Base-by-base conservation (phyloP, 2,329 filamentous ascomycete species). In the Fusarium caatingaense region DNA sequence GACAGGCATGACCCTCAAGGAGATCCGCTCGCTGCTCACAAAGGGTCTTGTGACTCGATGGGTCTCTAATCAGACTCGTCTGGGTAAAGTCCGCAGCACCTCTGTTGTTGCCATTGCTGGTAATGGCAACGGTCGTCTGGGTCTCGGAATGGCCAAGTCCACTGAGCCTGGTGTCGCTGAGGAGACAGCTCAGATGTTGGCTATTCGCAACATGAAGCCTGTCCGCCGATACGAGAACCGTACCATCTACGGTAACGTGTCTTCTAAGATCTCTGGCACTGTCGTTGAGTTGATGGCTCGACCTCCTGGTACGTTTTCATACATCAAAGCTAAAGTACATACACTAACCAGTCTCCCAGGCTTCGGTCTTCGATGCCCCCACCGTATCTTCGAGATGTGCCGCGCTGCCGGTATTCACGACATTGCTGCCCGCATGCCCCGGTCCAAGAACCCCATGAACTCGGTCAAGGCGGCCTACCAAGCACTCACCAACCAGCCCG, bases 401-500 rank as follows among this genome's bases (percentile, higher is more conserved):
- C 92, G 93, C 69, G 90, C 91, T 50, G 92, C 90, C 42, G 96
- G 96, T 71, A 93, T 99, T 76, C 86, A 91, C 69, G 96, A 99
- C 79, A 88, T 99, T 34, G 88, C 94, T 18, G 94, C 93, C 50
- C 88, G 88, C 72, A 94, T 97, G 68, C 90, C 91, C 40, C 91
- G 95, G 47, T 93, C 93, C 68, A 89, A 94, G 76, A 98, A 97
- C 85, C 93, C 94, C 73, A 97, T 98, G 94, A 99, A 99, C 85
- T 93, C 94, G 20, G 92, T 97, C 82, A 98, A 98, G 84, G 96
- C 96, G 16, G 88, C 93, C 42, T 93, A 92, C 81, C 81, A 95
- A 80, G 95, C 94, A 8, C 85, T 99, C 68, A 88, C 89, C 80
- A 92, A 86, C 83, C 96, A 99, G 84, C 89, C 89, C 66, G 86